phyloP scores from a whole-genome alignment of 2,329 filamentous ascomycete species.

The Nakataea oryzae region DNA sequence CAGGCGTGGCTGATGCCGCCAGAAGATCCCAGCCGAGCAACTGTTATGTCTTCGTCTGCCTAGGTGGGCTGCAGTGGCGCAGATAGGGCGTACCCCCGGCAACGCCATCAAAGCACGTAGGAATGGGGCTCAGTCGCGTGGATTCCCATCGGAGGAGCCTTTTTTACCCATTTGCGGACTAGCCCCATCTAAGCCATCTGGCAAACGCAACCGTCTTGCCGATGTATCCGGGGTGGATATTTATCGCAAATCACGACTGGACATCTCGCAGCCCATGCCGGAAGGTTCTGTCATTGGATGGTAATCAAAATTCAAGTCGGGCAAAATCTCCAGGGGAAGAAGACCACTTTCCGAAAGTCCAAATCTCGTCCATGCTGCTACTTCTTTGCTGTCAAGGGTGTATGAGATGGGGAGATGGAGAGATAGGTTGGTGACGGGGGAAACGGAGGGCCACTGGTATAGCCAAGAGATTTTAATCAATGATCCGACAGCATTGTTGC shows the following conservation, averaged over 20 bases:
- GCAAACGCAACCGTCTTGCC: neutral
- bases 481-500: neutral
- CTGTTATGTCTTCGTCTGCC: no score
- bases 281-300: neutral
- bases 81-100: neutral
- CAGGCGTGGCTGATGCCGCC: slow-evolving; percentile 3
- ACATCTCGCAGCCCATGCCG: neutral
- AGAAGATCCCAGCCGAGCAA: neutral
- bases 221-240: neutral
- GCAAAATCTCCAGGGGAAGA: no score
- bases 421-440: neutral
- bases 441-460: neutral
- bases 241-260: neutral
- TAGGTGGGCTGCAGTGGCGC: neutral
- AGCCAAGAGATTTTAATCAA: neutral
- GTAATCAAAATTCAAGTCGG: no score
- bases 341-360: neutral
- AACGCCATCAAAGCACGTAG: neutral
- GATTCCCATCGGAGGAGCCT: no score
- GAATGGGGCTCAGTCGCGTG: neutral
- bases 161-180: neutral
- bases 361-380: neutral
- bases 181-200: neutral
- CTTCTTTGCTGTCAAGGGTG: neutral
- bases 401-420: neutral